Evolutionary conservation across 768 basidiomycete genomes (phyloP).

Genomic region (Auriscalpium vulgare): DNA sequence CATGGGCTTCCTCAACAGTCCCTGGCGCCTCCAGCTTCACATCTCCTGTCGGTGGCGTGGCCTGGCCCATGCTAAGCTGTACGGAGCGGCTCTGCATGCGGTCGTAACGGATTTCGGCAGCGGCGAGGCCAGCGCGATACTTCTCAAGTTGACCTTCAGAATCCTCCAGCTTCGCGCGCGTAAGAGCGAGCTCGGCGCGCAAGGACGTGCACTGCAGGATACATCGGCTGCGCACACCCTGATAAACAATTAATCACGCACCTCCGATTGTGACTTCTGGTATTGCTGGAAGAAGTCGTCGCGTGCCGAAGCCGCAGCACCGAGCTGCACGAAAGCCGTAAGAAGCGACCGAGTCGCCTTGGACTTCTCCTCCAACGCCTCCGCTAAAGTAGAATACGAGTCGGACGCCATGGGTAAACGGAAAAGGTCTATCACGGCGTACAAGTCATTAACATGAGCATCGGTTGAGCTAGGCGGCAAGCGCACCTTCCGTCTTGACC

Average conservation of each 20-base stretch:
- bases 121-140: conserved; percentile 43
- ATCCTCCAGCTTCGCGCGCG: conserved; percentile 43
- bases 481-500: conserved; percentile 17
- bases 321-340: conserved; percentile 44
- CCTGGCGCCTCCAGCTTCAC: conserved; percentile 19
- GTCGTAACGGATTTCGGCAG: conserved; percentile 55
- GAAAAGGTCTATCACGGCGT: background rate
- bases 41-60: conserved; percentile 2
- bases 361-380: conserved; percentile 46
- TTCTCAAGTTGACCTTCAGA: conserved; percentile 39
- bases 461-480: background rate
- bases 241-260: conserved; percentile 23
- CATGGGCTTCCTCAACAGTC: conserved; percentile 17
- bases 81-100: conserved; percentile 50
- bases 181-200: conserved; percentile 47
- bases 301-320: conserved; percentile 25
- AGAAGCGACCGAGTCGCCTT: conserved; percentile 54
- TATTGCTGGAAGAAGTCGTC: conserved; percentile 36
- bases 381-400: conserved; percentile 19
- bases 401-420: conserved; percentile 1
- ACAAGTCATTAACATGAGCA: too few relatives aligned
- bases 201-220: conserved; percentile 43
- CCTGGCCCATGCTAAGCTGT: conserved; percentile 6
- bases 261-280: conserved; percentile 55
- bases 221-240: conserved; percentile 5